These are phyloP conservation scores for Didymella lethalis DNA, from an alignment of 2,329 filamentous ascomycete genomes.

Conservation along the genomic window DNA sequence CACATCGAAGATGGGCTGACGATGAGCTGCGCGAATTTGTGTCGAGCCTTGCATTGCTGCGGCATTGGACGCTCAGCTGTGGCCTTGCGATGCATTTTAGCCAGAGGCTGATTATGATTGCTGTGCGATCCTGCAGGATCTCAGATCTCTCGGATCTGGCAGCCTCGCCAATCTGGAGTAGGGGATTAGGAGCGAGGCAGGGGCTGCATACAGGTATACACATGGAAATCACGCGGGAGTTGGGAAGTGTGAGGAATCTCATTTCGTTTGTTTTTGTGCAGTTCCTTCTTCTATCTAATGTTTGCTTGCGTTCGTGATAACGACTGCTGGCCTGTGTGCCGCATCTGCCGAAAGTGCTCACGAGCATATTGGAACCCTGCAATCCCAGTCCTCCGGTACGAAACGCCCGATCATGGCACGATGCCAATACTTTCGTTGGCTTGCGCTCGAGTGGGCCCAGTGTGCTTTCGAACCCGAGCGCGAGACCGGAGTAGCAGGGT, in stretches of 20 bases:
- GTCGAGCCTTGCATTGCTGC: slow-evolving; percentile 8
- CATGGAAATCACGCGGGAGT: slow-evolving; percentile 12
- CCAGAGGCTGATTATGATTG: neutral
- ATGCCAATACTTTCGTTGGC: slow-evolving; percentile 3
- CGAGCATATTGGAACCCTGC: slow-evolving; percentile 20
- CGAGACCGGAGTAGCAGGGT: neutral
- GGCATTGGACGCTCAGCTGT: neutral
- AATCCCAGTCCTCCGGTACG: slow-evolving; percentile 14
- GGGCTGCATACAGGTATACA: neutral
- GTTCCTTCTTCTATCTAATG: slow-evolving; percentile 21
- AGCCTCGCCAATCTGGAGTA: neutral
- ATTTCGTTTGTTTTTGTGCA: slow-evolving; percentile 25
- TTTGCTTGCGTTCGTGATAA: slow-evolving; percentile 18
- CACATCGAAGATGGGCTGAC: neutral
- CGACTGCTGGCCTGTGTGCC: slow-evolving; percentile 10
- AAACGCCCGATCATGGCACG: slow-evolving; percentile 14
- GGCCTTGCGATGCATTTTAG: neutral
- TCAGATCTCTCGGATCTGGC: neutral
- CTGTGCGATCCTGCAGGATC: neutral
- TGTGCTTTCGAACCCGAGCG: slow-evolving; percentile 1
- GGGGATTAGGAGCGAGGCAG: neutral
- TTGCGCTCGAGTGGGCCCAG: slow-evolving; percentile 11
- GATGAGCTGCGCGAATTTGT: neutral
- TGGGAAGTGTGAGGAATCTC: slow-evolving; percentile 24
- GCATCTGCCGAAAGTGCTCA: slow-evolving; percentile 12